phyloP scores from a whole-genome alignment of 2,329 filamentous ascomycete species.

The Alternaria brassicae region DNA sequence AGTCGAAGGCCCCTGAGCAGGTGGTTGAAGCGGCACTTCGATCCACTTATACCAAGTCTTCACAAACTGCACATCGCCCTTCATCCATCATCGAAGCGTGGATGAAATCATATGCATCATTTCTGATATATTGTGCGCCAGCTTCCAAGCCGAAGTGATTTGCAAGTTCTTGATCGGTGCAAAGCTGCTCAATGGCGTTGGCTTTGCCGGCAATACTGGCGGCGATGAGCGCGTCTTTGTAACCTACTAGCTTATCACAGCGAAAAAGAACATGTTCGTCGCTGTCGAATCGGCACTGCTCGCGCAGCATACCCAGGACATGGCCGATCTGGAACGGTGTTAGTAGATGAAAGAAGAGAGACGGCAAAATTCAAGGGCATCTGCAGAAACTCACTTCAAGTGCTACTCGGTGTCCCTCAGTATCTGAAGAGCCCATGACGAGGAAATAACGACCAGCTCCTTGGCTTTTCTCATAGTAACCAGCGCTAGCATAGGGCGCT shows the following conservation, averaged over 20 bases:
- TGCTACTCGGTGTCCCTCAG: not conserved
- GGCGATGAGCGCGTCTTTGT: not conserved
- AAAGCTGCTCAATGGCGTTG: not conserved
- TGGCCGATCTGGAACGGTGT: not conserved
- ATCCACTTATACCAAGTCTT: conserved; percentile 4
- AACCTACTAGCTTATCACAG: conserved; percentile 2
- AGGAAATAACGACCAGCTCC: not conserved
- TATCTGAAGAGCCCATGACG: not conserved
- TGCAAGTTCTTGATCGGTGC: not conserved
- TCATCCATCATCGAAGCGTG: not conserved
- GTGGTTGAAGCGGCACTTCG: not conserved
- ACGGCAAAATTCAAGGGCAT: no score
- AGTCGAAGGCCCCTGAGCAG: not conserved
- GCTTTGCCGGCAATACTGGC: not conserved
- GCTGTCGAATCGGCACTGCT: conserved; percentile 4
- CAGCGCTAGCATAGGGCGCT: not conserved
- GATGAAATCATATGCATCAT: not conserved
- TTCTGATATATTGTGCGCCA: conserved; percentile 1
- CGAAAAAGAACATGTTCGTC: conserved; percentile 6
- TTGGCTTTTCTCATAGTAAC: not conserved
- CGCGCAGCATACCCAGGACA: conserved; percentile 12
- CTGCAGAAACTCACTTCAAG: not conserved
- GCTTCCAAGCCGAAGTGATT: not conserved
- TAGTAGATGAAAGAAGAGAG: not conserved
- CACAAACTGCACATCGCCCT: conserved; percentile 3